Evolutionary conservation across 192 early-diverging fungal genomes (phyloP).

Genomic region (Backusella parvicylindrica): DNA sequence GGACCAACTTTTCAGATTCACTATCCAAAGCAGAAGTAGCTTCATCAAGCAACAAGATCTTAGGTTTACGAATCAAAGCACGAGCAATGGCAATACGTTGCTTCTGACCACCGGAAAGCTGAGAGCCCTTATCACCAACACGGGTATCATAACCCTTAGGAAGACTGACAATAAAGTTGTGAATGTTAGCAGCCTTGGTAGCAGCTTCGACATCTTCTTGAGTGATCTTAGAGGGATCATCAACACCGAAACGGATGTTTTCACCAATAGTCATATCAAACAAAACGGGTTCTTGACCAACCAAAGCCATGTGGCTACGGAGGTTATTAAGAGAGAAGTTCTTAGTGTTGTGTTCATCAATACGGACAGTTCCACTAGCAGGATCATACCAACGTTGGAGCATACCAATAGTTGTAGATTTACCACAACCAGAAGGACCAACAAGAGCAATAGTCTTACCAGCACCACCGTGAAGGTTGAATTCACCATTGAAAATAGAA

Average conservation of each 20-base stretch:
- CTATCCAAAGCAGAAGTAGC: constrained; percentile 71
- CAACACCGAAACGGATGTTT: constrained; percentile 74
- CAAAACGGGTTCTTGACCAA: constrained; percentile 86
- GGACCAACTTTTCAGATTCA: constrained; percentile 63
- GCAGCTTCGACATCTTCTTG: constrained; percentile 50
- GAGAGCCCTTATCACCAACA: constrained; percentile 66
- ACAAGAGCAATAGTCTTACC: constrained; percentile 81
- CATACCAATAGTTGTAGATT: constrained; percentile 58
- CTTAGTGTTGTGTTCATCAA: constrained; percentile 57
- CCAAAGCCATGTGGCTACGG: constrained; percentile 69
- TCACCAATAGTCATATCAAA: constrained; percentile 82
- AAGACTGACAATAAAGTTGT: constrained; percentile 50
- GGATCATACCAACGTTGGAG: constrained; percentile 80
- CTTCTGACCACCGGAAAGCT: constrained; percentile 63
- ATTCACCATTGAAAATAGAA: constrained; percentile 56
- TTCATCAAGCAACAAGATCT: constrained; percentile 80
- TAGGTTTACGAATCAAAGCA: constrained; percentile 81
- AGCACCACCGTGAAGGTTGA: constrained; percentile 40
- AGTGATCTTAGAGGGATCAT: constrained; percentile 34
- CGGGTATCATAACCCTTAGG: constrained; percentile 60
- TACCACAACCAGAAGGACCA: constrained; percentile 85
- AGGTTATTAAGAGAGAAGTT: constrained; percentile 61
- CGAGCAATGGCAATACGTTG: constrained; percentile 84
- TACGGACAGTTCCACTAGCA: constrained; percentile 47
- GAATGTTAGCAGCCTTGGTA: constrained; percentile 57